A percentile compares a stretch with the other conserved stretches of the same genome.
These are phyloP conservation scores for Cyberlindnera xylosilytica DNA, from an alignment of 805 yeast genomes.

Conservation along the genomic window DNA sequence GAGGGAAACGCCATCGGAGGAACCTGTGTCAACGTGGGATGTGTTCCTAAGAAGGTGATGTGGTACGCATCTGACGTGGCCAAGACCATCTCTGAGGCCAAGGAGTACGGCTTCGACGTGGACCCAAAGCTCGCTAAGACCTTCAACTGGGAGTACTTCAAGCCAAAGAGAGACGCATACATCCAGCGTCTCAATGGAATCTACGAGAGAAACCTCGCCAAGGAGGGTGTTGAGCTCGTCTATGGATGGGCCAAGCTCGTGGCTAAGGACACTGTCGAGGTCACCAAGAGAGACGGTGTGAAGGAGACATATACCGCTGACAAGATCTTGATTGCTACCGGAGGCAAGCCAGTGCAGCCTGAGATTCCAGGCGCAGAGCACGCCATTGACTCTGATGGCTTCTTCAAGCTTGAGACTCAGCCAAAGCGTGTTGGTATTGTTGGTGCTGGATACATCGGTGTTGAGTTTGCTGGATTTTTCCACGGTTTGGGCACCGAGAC, in stretches of 20 bases:
- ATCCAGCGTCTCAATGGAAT: slow-evolving; percentile 85
- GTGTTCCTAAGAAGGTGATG: slow-evolving; percentile 98
- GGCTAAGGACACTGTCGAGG: slow-evolving; percentile 74
- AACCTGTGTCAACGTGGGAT: slow-evolving; percentile 98
- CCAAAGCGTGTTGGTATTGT: slow-evolving; percentile 93
- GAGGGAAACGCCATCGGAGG: slow-evolving; percentile 91
- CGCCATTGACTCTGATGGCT: slow-evolving; percentile 89
- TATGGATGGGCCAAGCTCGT: slow-evolving; percentile 84
- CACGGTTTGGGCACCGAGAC: slow-evolving; percentile 83
- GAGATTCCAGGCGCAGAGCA: slow-evolving; percentile 74
- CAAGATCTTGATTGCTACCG: slow-evolving; percentile 85
- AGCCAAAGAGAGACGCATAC: slow-evolving; percentile 90
- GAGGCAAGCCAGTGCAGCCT: slow-evolving; percentile 82
- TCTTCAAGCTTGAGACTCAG: slow-evolving; percentile 74
- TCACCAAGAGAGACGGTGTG: slow-evolving; percentile 57
- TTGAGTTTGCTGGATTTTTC: slow-evolving; percentile 94
- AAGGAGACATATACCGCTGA: slow-evolving; percentile 70
- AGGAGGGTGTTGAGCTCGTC: slow-evolving; percentile 84
- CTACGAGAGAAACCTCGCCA: slow-evolving; percentile 80
- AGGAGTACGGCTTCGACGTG: slow-evolving; percentile 76
- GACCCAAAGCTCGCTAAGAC: slow-evolving; percentile 50
- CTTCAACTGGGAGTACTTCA: slow-evolving; percentile 81
- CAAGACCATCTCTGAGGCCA: slow-evolving; percentile 65
- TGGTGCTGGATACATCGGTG: slow-evolving; percentile 98
- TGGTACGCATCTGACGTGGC: slow-evolving; percentile 97